Conservation (phyloP, 2,329 filamentous ascomycete genomes). For the Fusarium hostae region DNA sequence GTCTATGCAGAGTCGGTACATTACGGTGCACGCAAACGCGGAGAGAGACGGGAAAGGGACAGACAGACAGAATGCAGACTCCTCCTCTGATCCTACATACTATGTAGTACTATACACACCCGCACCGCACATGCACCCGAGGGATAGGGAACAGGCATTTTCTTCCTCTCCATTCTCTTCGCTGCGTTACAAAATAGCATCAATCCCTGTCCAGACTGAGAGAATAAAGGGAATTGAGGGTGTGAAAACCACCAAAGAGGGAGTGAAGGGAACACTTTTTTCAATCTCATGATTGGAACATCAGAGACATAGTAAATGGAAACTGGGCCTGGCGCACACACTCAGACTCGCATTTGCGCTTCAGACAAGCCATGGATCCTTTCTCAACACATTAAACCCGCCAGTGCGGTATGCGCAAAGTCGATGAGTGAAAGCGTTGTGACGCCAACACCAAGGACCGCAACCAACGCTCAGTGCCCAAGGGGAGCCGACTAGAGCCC, state of each 20-base stretch:
- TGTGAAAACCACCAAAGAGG: conserved; percentile 16
- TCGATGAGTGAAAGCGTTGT: conserved; percentile 41
- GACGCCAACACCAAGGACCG: conserved; percentile 40
- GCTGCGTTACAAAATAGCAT: conserved; percentile 30
- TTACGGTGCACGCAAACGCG: conserved; percentile 31
- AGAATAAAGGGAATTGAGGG: conserved; percentile 33
- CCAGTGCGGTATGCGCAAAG: conserved; percentile 42
- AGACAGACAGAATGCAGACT: conserved; percentile 2
- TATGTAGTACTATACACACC: not conserved
- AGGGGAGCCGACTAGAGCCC: conserved; percentile 38
- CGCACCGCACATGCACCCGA: conserved; percentile 6
- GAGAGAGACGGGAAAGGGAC: conserved; percentile 32
- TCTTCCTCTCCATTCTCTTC: conserved; percentile 19
- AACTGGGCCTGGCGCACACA: conserved; percentile 43
- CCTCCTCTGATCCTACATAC: not conserved
- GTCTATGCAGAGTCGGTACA: conserved; percentile 36
- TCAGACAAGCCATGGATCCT: conserved; percentile 19
- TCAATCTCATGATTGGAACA: conserved; percentile 35
- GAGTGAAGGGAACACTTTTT: conserved; percentile 24
- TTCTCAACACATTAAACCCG: conserved; percentile 35
- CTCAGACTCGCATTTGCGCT: conserved; percentile 40
- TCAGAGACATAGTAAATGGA: conserved; percentile 40
- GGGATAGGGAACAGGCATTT: conserved; percentile 28
- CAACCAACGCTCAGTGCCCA: conserved; percentile 37
- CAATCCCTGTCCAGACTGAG: conserved; percentile 28